Base-by-base conservation (phyloP, 805 yeast genomes). In the Candida koratica region DNA sequence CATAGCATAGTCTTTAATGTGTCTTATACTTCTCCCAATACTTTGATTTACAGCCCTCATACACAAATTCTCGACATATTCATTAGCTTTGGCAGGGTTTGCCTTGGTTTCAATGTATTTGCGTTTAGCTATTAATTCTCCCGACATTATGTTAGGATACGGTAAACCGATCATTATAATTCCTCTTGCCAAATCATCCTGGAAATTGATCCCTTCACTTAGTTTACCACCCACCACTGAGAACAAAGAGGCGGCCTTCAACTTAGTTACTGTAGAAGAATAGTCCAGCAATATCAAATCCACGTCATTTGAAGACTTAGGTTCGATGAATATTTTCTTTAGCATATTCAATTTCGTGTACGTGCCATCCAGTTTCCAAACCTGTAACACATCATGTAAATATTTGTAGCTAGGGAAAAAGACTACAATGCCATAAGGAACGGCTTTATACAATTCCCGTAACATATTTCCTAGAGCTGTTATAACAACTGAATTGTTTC, bases 31-130 rank as follows among this genome's bases (percentile, higher is more conserved):
- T 45, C 97, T 71, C 0, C 97, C 97, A 9, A 90, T 81, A 59
- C 95, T 79, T 56, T 89, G 97, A 53, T 89, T 89, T 1, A 89
- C 87, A 0, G 95, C 84, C 35, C 88, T 76, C 93, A 90, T 83
- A 52, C 96, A 88, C 5, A 86, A 64, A 48, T 84, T 86, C 47
- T 88, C 95, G 49, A 84, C 82, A 48, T 77, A 86, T 20, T 71
- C 73, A 17, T 66, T 61, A 1, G 81, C 64, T 3, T 70, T 73
- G 6, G 50, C 58, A 22, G 53, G 53, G 0, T 89, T 84, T 17
- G 65, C 65, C 16, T 52, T 45, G 8, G 38, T 44, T 45, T 82
- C 86, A 24, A 89, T 72, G 49, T 71, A 85, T 18, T 73, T 69
- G 45, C 79, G 65, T 52, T 77, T 83, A 9, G 94, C 84, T 17